Conservation (phyloP, 1,139 yeast genomes). For the Saccharomycopsis phalli region DNA sequence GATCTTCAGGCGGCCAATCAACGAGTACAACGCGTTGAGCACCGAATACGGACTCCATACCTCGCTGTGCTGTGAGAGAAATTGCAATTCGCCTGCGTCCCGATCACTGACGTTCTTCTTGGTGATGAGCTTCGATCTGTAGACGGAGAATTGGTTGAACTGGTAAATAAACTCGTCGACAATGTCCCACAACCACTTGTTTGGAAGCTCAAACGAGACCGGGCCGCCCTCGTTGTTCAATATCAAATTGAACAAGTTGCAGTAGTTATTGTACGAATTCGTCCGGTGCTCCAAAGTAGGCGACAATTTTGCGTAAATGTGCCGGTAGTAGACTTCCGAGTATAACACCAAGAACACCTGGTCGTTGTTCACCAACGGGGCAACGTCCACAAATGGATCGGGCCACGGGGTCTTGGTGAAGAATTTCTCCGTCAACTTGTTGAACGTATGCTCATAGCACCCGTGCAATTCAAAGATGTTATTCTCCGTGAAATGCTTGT, state of each 20-base stretch:
- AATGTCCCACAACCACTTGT: slow-evolving; percentile 43
- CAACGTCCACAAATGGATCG: slow-evolving; percentile 34
- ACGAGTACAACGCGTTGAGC: slow-evolving; percentile 38
- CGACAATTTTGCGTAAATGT: slow-evolving; percentile 34
- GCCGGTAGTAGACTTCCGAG: slow-evolving; percentile 42
- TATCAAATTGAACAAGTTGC: slow-evolving; percentile 37
- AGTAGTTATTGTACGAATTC: slow-evolving; percentile 40
- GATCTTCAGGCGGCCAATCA: slow-evolving; percentile 36
- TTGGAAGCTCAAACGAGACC: slow-evolving; percentile 36
- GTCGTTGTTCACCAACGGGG: slow-evolving; percentile 36
- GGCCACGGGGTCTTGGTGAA: slow-evolving; percentile 39
- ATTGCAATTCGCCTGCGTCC: slow-evolving; percentile 28
- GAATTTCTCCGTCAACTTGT: slow-evolving; percentile 37
- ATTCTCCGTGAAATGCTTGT: slow-evolving; percentile 34
- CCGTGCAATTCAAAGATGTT: slow-evolving; percentile 35
- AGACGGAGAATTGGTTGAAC: slow-evolving; percentile 36
- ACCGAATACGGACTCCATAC: slow-evolving; percentile 41
- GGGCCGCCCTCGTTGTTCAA: slow-evolving; percentile 36
- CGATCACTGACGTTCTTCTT: slow-evolving; percentile 27
- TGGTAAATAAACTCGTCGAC: slow-evolving; percentile 44
- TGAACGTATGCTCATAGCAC: slow-evolving; percentile 37
- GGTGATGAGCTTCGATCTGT: slow-evolving; percentile 32
- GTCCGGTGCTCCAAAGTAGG: slow-evolving; percentile 38
- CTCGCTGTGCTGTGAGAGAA: slow-evolving; percentile 32
- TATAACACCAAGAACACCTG: slow-evolving; percentile 36